Conservation (phyloP, 371 early-diverging fungal species). For the Saksenaea oblongispora region DNA sequence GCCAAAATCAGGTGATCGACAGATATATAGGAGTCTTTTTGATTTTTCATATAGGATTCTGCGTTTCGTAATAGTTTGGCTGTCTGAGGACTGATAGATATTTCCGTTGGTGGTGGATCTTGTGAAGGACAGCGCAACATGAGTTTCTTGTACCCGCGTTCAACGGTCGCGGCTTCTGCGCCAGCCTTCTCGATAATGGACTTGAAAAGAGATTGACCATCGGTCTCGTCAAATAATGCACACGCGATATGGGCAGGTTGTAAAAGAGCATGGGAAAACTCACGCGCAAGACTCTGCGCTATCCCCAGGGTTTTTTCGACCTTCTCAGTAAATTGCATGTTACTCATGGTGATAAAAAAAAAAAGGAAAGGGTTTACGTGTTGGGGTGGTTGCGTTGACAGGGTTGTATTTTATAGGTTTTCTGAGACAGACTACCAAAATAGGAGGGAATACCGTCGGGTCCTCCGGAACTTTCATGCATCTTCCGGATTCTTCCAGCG, state of each 20-base stretch:
- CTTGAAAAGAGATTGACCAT: constrained; percentile 63
- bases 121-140: constrained; percentile 85
- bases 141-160: constrained; percentile 75
- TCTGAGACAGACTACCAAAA: neutral
- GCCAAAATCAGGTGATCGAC: constrained; percentile 90
- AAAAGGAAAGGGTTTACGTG: neutral
- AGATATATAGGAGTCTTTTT: constrained; percentile 86
- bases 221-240: constrained; percentile 78
- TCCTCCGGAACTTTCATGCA: neutral
- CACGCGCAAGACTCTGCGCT: constrained; percentile 77
- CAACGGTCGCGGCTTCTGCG: constrained; percentile 72
- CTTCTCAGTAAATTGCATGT: constrained; percentile 90
- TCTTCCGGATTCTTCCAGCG: neutral
- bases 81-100: constrained; percentile 65
- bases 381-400: neutral
- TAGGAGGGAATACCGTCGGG: neutral
- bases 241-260: constrained; percentile 81
- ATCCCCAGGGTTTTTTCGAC: constrained; percentile 63
- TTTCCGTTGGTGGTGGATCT: constrained; percentile 80
- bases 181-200: constrained; percentile 82
- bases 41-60: constrained; percentile 75
- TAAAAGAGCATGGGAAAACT: constrained; percentile 77
- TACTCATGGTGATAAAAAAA: constrained; percentile 39
- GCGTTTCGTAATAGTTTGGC: constrained; percentile 69
- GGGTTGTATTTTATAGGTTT: neutral